These are phyloP conservation scores for Medicago ruthenica DNA, from an alignment of 306 rosid genomes.

Conservation along the genomic window DNA sequence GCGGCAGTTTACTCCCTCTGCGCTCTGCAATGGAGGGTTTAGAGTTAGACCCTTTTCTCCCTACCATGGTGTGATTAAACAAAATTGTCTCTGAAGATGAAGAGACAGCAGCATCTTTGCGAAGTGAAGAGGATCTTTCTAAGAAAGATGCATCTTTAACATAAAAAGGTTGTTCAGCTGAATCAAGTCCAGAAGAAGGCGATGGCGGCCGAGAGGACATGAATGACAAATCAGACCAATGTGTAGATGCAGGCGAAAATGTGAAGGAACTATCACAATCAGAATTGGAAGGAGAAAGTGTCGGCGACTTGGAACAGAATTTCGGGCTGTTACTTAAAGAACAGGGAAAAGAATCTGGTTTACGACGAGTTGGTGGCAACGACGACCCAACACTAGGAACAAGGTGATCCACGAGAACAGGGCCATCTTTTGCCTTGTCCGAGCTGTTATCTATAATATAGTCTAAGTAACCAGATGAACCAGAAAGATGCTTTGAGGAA, in stretches of 20 bases:
- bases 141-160: slow-evolving; percentile 46
- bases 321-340: slow-evolving; percentile 56
- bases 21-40: slow-evolving; percentile 84
- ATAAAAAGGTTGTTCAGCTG: slow-evolving; percentile 58
- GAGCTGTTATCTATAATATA: slow-evolving; percentile 49
- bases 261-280: slow-evolving; percentile 78
- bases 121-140: slow-evolving; percentile 46
- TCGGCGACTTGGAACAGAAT: slow-evolving; percentile 69
- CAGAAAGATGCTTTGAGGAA: slow-evolving; percentile 55
- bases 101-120: slow-evolving; percentile 50
- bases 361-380: slow-evolving; percentile 53
- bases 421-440: slow-evolving; percentile 25
- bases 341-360: slow-evolving; percentile 66
- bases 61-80: slow-evolving; percentile 43
- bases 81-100: slow-evolving; percentile 54
- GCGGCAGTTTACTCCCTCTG: slow-evolving; percentile 87
- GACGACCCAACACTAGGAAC: slow-evolving; percentile 49
- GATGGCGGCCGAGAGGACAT: slow-evolving; percentile 76
- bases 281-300: slow-evolving; percentile 81
- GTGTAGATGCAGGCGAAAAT: slow-evolving; percentile 84
- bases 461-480: slow-evolving; percentile 70
- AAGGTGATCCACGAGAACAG: slow-evolving; percentile 43
- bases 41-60: slow-evolving; percentile 45
- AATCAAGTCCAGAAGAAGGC: slow-evolving; percentile 77
- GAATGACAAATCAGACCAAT: slow-evolving; percentile 84